Evolutionary conservation across 2,329 filamentous ascomycete genomes (phyloP).

Genomic region (Verticillium tricorpus): DNA sequence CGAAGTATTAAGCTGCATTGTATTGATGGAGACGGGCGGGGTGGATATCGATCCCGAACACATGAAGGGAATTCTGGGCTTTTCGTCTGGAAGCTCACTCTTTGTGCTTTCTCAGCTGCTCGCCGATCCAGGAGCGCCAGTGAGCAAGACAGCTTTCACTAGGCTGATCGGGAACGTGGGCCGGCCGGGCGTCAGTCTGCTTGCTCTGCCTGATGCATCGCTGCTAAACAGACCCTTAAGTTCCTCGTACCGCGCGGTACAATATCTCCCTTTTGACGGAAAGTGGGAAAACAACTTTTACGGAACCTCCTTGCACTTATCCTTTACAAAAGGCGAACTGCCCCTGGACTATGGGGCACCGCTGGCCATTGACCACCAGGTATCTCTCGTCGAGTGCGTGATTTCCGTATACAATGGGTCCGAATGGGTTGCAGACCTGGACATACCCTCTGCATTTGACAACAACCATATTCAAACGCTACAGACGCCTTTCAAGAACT

Average conservation of each 20-base stretch:
- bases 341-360: no score
- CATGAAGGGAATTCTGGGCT: background rate
- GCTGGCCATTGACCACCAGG: no score
- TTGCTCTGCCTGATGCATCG: background rate
- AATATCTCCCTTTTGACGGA: background rate
- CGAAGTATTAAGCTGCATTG: no score
- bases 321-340: no score
- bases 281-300: conserved; percentile 1
- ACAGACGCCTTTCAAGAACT: no score
- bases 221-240: background rate
- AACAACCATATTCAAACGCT: no score
- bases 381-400: no score
- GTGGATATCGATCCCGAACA: no score
- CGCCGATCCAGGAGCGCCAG: background rate
- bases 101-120: background rate
- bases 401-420: no score
- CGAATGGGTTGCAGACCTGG: no score
- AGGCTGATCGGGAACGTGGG: background rate
- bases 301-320: background rate
- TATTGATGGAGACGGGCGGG: no score
- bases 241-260: background rate
- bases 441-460: no score
- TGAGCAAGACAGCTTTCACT: background rate
- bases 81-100: conserved; percentile 4
- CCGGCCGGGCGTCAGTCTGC: background rate